Base-by-base conservation (phyloP, 2,329 filamentous ascomycete species). In the Phaeosphaeriaceae sp. region DNA sequence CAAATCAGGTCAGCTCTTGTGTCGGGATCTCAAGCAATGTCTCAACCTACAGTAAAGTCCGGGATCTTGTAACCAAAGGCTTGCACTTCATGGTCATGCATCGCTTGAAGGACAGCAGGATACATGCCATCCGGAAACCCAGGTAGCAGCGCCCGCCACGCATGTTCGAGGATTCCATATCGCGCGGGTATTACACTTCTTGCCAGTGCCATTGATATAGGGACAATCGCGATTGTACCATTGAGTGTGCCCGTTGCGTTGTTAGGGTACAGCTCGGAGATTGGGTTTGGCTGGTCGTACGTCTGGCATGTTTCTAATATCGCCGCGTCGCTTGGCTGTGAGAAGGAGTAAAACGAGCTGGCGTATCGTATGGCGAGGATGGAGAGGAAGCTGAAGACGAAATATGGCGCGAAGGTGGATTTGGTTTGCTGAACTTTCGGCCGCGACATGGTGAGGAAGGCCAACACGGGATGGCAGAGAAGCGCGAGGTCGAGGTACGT, bases 191-290 rank as follows among this genome's bases (percentile, higher is more conserved):
- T 80, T 20, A 85, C 66, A 20, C 75, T 67, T 11, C 82, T 79
- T 7, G 84, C 84, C 1, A 78, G 69, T 3, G 70, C 60, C 24
- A 85, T 71, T 0, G 83, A 69, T 27, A 87, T 85, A 1, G 84
- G 84, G 2, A 87, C 69, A 40, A 86, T 77, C 20, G 79, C 76
- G 1, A 85, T 72, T 0, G 85, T 86, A 46, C 80, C 82, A 68
- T 87, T 87, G 22, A 86, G 70, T 0, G 82, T 82, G 2, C 84
- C 85, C 0, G 83, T 86, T 13, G 82, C 78, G 25, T 80, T 77
- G 27, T 77, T 73, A 1, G 83, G 82, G 57, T 83, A 85, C 20
- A 76, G 56, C 5, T 76, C 70, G 2, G 79, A 79, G 60, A 86
- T 80, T 5, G 82, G 81, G 57, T 87, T 86, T n/a, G 81, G 78